Conservation (phyloP, 371 early-diverging fungal species). For the Rhizopus sp. region DNA sequence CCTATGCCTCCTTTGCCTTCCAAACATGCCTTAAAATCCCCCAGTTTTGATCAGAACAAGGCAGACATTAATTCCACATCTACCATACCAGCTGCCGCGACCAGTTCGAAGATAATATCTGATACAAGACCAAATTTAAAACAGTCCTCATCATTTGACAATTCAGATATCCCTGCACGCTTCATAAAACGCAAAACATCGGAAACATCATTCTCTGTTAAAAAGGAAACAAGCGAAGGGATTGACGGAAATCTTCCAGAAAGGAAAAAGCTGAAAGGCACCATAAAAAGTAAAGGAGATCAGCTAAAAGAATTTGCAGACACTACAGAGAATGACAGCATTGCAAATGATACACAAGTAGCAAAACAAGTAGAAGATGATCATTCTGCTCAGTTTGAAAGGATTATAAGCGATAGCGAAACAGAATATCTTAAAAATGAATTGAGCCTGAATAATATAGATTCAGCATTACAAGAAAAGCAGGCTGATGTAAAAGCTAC, state of each 20-base stretch:
- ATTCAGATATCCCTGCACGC: not conserved
- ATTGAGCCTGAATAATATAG: too few relatives aligned
- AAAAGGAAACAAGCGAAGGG: constrained; percentile 4
- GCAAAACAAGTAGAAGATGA: too few relatives aligned
- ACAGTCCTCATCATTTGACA: constrained; percentile 16
- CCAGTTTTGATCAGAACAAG: not conserved
- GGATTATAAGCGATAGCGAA: too few relatives aligned
- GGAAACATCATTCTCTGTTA: constrained; percentile 1
- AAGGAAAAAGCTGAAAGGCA: constrained; percentile 1
- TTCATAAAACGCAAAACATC: constrained; percentile 13
- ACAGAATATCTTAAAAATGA: too few relatives aligned
- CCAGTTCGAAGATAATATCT: constrained; percentile 11
- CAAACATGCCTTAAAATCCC: not conserved
- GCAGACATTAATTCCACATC: not conserved
- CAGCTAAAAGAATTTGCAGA: too few relatives aligned
- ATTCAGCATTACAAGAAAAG: too few relatives aligned
- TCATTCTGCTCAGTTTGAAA: too few relatives aligned
- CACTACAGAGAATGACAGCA: too few relatives aligned
- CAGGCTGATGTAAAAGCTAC: too few relatives aligned
- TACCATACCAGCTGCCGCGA: constrained; percentile 6
- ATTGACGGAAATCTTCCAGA: constrained; percentile 1
- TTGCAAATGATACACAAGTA: too few relatives aligned
- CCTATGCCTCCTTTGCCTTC: constrained; percentile 30
- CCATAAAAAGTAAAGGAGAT: not conserved
- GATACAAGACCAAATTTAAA: constrained; percentile 1